Evolutionary conservation across 192 early-diverging fungal genomes (phyloP), one percentile per base, ranked within the genome.

Genomic region (Backusella luteola): DNA sequence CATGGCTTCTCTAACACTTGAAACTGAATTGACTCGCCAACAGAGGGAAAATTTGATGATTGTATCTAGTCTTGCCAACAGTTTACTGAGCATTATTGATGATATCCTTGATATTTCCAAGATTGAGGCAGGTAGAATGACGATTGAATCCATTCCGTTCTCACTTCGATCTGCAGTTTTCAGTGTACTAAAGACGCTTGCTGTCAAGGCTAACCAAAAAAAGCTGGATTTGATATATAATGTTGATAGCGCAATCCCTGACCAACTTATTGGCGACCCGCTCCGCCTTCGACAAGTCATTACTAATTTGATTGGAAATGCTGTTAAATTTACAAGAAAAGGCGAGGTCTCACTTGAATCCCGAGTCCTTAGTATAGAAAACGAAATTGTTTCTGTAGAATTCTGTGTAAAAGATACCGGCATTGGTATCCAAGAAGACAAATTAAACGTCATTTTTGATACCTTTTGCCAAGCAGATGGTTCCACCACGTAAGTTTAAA

Each of bases 51-150:
- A 92, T 56, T 84, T 94, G 76, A 89, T 91, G 86, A 94, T 94
- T 69, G 93, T 94, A 73, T 91, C 89, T 35, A 89, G 86, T 39
- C 80, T 92, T 68, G 90, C 93, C 6, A 90, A 92, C 66, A 91
- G 90, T 74, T 85, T 95, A 38, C 77, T 95, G 74, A 87, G 87
- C 11, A 89, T 96, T 72, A 90, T 96, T 36, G 92, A 96, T 78
- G 91, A 94, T 76, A 91, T 96, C 78, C 85, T 96, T 6, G 95
- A 95, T 84, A 85, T 95, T 69, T 93, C 91, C 59, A 94, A 93
- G 85, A 90, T 95, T 73, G 94, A 96, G 79, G 93, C 94, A 6
- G 93, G 93, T 59, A 90, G 92, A 44, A 93, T 96, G 91, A 91
- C 81, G 17, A 87, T 94, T 38, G 93, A 96, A 79, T 84, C 83